Evolutionary conservation across 2,329 filamentous ascomycete genomes (phyloP).

Genomic region (Amylocarpus encephaloides): DNA sequence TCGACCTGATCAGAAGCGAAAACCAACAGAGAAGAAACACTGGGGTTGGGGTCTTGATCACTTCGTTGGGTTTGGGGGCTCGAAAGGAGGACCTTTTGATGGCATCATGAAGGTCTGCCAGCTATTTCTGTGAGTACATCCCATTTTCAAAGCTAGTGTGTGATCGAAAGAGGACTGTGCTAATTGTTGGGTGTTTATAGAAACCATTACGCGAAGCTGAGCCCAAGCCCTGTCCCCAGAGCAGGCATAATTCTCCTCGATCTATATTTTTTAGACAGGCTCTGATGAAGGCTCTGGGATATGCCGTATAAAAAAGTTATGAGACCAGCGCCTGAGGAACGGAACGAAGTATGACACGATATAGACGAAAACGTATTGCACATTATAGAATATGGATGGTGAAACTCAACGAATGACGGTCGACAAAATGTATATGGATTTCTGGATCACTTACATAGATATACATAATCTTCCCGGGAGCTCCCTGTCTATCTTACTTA

Average conservation of each 20-base stretch:
- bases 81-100: conserved; percentile 24
- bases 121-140: conserved; percentile 25
- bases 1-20: background rate
- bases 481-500: too few relatives aligned
- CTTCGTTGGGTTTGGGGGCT: conserved; percentile 24
- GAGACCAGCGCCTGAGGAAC: background rate
- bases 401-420: too few relatives aligned
- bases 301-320: background rate
- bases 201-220: conserved; percentile 27
- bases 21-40: conserved; percentile 8
- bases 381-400: too few relatives aligned
- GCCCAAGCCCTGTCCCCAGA: conserved; percentile 21
- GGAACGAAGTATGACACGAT: background rate
- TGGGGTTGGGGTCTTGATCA: conserved; percentile 23
- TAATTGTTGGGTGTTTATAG: conserved; percentile 9
- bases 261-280: conserved; percentile 28
- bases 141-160: background rate
- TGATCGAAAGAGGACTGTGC: background rate
- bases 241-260: conserved; percentile 25
- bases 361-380: background rate
- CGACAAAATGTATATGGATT: too few relatives aligned
- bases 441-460: too few relatives aligned
- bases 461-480: too few relatives aligned
- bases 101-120: conserved; percentile 29
- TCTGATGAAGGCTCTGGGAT: conserved; percentile 3